phyloP scores from a whole-genome alignment of 192 early-diverging fungal species.

The Coemansia furcata region DNA sequence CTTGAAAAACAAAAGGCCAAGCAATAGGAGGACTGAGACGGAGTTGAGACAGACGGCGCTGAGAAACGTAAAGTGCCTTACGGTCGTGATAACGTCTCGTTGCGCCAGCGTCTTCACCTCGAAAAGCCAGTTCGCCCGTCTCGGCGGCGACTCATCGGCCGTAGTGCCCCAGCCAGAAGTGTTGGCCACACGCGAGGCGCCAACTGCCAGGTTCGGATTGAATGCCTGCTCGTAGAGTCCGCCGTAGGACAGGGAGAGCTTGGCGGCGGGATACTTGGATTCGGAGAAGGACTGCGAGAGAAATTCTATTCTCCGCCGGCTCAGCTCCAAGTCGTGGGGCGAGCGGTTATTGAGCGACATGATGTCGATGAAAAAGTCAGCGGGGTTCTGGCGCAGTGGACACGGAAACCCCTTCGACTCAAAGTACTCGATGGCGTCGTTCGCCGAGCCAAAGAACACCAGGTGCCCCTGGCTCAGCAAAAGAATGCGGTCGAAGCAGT shows the following conservation, averaged over 20 bases:
- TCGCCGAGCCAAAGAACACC: constrained; percentile 79
- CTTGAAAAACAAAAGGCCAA: constrained; percentile 58
- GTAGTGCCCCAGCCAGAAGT: constrained; percentile 13
- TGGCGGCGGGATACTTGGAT: constrained; percentile 24
- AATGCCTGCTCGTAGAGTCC: constrained; percentile 39
- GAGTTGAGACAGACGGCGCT: constrained; percentile 52
- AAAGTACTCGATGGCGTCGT: constrained; percentile 67
- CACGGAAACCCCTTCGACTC: constrained; percentile 73
- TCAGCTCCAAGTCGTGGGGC: constrained; percentile 35
- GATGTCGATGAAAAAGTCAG: constrained; percentile 68
- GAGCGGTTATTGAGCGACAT: constrained; percentile 55
- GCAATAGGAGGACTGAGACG: constrained; percentile 44
- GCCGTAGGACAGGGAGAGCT: constrained; percentile 49
- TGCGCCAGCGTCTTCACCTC: constrained; percentile 41
- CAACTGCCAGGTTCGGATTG: constrained; percentile 10
- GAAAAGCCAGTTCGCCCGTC: constrained; percentile 37
- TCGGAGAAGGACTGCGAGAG: constrained; percentile 32
- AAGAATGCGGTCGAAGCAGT: constrained; percentile 86
- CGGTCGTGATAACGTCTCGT: constrained; percentile 43
- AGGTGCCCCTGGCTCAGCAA: constrained; percentile 78
- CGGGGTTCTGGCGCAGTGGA: constrained; percentile 87
- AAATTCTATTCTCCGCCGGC: constrained; percentile 35
- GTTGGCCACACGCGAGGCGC: constrained; percentile 8
- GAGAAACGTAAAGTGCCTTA: constrained; percentile 44
- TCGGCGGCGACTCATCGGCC: constrained; percentile 26